Evolutionary conservation across 2,329 filamentous ascomycete genomes (phyloP), one percentile per base, ranked within the genome.

Genomic region (Clarireedia paspali): DNA sequence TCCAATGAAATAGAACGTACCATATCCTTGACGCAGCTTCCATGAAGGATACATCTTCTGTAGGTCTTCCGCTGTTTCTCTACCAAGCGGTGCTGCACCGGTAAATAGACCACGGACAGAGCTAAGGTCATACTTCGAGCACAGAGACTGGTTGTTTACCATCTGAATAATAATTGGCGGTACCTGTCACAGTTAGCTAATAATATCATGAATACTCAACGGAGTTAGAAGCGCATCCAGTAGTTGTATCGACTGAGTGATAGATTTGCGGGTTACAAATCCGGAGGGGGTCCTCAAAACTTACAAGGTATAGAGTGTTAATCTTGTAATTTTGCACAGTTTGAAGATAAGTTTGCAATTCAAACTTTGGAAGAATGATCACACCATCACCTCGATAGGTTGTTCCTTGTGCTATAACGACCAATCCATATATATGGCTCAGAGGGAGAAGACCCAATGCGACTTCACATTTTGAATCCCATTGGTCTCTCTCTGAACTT

Each of bases 141-240:
- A 79, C 0, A 80, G 62, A 0, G 81, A 72, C 45, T 78, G 76
- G 63, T 82, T 84, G 60, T 87, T 88, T 24, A 87, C 75, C 75
- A 95, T 80, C 58, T 82, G 77, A 58, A 95, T 88, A 57, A 95
- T 83, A 64, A 95, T 91, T 0, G 90, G 89, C 6, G 90, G 90
- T 0, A 91, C 85, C 81, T 84, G 14, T 23, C 2, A 45, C 3
- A 42, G 34, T 42, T 50, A 36, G 30, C 6, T 40, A 44, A 23
- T 45, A 10, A 27, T 48, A 30, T 23, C 48, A 40, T 26, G 17
- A 9, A 40, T 34, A 10, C 1, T 14, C 39, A 42, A 17, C 10
- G 10, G 30, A 34, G 30, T 34, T 34, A 5, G 30, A 12, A 34
- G 10, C 10, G 12, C 10, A 34, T 12, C 10, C 10, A 12, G 9